A percentile compares a stretch with the other conserved stretches of the same genome.
Conservation (phyloP, 345 rosid species). For the Euclidium syriacum region DNA sequence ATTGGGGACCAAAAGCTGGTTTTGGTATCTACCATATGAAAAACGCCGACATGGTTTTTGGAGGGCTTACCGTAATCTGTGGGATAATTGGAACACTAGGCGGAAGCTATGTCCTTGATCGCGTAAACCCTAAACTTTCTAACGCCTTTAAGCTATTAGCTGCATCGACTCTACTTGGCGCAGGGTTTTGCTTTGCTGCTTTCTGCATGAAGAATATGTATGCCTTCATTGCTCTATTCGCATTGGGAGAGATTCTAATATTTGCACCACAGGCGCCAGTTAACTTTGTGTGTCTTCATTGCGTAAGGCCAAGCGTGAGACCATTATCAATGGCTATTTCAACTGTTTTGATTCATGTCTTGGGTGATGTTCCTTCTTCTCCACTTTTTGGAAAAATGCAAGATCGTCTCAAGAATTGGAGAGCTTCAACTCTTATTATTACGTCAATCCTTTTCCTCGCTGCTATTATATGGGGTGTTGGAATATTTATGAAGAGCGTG, state of each 20-base stretch:
- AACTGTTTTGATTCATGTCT: conserved; percentile 82
- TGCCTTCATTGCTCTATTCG: conserved; percentile 66
- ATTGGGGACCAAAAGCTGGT: conserved; percentile 99
- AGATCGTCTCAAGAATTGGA: conserved; percentile 75
- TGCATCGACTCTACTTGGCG: conserved; percentile 70
- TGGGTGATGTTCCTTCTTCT: conserved; percentile 98
- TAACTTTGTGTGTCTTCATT: conserved; percentile 86
- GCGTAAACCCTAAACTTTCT: conserved; percentile 57
- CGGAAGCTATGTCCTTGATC: conserved; percentile 76
- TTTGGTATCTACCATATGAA: conserved; percentile 82
- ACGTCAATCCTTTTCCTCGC: conserved; percentile 74
- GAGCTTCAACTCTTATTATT: conserved; percentile 70
- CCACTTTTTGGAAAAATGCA: conserved; percentile 92
- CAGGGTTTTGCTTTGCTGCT: conserved; percentile 70
- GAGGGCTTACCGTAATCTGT: conserved; percentile 83
- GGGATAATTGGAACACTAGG: conserved; percentile 86
- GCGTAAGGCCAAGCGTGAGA: conserved; percentile 85
- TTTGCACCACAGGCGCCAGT: conserved; percentile 99
- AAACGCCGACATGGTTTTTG: conserved; percentile 83
- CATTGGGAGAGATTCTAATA: conserved; percentile 81
- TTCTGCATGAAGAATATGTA: conserved; percentile 75
- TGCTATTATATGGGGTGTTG: conserved; percentile 81
- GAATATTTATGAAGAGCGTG: conserved; percentile 65
- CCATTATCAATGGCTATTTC: conserved; percentile 94
- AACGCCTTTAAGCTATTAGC: conserved; percentile 96